Percentiles rank a stretch among this genome's conserved stretches.
These are phyloP conservation scores for Sarcodon sp. DNA, from an alignment of 768 basidiomycete species.

Conservation along the genomic window DNA sequence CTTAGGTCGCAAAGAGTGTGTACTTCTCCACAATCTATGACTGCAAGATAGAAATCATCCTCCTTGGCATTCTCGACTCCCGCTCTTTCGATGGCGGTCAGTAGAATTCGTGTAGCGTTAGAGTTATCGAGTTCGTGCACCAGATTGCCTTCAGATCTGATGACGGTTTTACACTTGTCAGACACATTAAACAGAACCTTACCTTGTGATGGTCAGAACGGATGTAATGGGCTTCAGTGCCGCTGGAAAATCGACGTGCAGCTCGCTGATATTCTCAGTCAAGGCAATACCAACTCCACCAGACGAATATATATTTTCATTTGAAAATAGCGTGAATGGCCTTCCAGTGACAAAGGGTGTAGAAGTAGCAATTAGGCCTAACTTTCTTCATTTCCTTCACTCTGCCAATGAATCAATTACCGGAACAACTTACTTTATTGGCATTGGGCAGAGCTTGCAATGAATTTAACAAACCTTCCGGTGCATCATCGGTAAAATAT, in stretches of 20 bases:
- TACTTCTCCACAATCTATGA: conserved; percentile 13
- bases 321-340: conserved; percentile 55
- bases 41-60: conserved; percentile 44
- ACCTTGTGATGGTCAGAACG: conserved; percentile 43
- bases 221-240: conserved; percentile 28
- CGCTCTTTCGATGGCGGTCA: conserved; percentile 32
- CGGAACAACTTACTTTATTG: conserved; percentile 28
- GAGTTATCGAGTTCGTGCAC: conserved; percentile 39
- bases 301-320: conserved; percentile 37
- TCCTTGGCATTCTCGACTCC: conserved; percentile 27
- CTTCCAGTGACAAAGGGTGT: conserved; percentile 74
- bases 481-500: conserved; percentile 43
- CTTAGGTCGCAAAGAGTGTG: background rate
- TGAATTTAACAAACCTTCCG: conserved; percentile 39
- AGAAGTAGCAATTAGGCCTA: conserved; percentile 58
- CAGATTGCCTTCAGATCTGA: conserved; percentile 63
- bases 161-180: background rate
- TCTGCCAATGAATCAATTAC: background rate
- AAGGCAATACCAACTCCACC: conserved; percentile 62
- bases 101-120: conserved; percentile 51
- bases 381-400: conserved; percentile 19
- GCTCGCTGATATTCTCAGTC: conserved; percentile 6
- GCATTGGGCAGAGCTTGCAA: conserved; percentile 29
- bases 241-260: conserved; percentile 20
- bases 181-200: conserved; percentile 4